A percentile compares a stretch with the other conserved stretches of the same genome.
Conservation (phyloP, 208 protist genomes). For the Kentomonas sorsogonicus region DNA sequence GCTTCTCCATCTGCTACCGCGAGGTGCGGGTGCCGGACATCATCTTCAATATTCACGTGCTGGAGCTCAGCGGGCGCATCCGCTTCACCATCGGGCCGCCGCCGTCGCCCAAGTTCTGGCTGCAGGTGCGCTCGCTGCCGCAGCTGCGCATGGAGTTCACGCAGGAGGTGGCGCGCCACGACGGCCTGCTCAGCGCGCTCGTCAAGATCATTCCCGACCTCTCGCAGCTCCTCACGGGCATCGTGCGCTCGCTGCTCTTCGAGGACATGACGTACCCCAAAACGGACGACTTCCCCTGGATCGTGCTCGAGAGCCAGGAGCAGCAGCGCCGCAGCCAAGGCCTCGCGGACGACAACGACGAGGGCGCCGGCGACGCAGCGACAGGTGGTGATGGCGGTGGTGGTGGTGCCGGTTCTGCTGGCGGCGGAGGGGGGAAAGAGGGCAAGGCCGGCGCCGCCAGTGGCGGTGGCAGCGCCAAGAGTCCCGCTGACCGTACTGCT, state of each 20-base stretch:
- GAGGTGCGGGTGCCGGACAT: conserved; percentile 63
- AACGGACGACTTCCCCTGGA: conserved; percentile 79
- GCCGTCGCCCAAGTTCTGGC: conserved; percentile 71
- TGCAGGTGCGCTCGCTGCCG: conserved; percentile 45
- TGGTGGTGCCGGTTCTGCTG: too few species aligned
- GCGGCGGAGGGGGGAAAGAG: too few species aligned
- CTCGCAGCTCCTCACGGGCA: conserved; percentile 51
- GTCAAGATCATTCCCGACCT: conserved; percentile 72
- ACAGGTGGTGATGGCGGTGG: neutral
- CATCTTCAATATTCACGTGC: conserved; percentile 66
- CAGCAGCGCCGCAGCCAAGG: conserved; percentile 3
- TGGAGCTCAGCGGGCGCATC: conserved; percentile 72
- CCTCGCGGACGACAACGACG: neutral
- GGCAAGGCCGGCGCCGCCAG: too few species aligned
- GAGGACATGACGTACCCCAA: conserved; percentile 82
- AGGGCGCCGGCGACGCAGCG: conserved; percentile 9
- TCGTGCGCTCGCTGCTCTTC: conserved; percentile 66
- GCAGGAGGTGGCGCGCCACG: conserved; percentile 69
- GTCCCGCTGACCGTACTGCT: too few species aligned
- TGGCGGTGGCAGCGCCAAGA: too few species aligned
- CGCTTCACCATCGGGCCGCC: conserved; percentile 65
- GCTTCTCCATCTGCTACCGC: conserved; percentile 61
- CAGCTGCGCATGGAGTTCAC: conserved; percentile 71
- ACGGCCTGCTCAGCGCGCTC: conserved; percentile 58
- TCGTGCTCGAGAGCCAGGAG: conserved; percentile 22